These are phyloP conservation scores for Areca catechu DNA, from an alignment of 176 grass and related monocot genomes.

Conservation along the genomic window DNA sequence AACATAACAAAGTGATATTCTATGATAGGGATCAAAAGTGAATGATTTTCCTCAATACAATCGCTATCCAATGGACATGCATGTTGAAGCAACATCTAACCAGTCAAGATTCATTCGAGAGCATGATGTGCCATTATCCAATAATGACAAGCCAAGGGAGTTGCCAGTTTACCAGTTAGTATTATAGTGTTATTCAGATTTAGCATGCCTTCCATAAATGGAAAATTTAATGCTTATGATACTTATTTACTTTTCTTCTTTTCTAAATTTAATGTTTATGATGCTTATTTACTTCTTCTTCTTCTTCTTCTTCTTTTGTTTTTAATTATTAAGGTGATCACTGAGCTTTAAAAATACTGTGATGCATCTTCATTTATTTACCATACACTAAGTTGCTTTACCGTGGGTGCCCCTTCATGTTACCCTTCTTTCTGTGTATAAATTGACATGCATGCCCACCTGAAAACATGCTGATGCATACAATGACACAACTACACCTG, in stretches of 20 bases:
- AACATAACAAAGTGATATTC: background rate
- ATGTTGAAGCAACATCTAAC: conserved; percentile 23
- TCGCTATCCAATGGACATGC: conserved; percentile 30
- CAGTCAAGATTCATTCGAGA: conserved; percentile 6
- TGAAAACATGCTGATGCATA: too few relatives aligned
- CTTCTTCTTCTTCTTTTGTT: too few relatives aligned
- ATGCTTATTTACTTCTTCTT: background rate
- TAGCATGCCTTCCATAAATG: background rate
- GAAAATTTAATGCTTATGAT: background rate
- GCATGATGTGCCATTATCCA: conserved; percentile 2
- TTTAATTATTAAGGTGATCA: too few relatives aligned
- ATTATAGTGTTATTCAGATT: background rate
- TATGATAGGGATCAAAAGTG: conserved; percentile 30
- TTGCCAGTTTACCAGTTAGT: conserved; percentile 11
- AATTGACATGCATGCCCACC: too few relatives aligned
- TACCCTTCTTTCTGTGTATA: too few relatives aligned
- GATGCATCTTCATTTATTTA: too few relatives aligned
- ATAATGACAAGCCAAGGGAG: conserved; percentile 1
- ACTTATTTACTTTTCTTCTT: too few relatives aligned
- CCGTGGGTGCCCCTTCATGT: too few relatives aligned
- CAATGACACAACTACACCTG: too few relatives aligned
- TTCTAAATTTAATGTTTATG: background rate
- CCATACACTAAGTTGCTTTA: too few relatives aligned
- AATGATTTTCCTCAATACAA: conserved; percentile 26
- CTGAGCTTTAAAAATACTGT: too few relatives aligned